Conservation (phyloP, 768 basidiomycete genomes). For the Lactarius deliciosus region DNA sequence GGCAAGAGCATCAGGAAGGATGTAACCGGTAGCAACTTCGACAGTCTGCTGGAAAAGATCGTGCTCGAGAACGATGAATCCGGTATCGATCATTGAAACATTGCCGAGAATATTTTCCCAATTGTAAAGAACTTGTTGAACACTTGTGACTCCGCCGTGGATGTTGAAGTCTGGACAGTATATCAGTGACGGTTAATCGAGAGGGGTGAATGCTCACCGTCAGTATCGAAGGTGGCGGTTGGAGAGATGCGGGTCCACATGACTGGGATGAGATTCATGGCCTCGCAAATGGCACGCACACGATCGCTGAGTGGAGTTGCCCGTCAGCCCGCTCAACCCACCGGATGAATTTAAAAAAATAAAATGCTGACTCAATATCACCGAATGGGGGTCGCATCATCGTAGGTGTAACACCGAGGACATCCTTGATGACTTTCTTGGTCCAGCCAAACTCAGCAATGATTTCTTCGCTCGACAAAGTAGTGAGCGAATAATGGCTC, state of each 20-base stretch:
- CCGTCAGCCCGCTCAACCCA: conserved; percentile 8
- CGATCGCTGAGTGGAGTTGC: conserved; percentile 56
- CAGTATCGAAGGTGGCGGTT: conserved; percentile 66
- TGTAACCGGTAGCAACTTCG: conserved; percentile 83
- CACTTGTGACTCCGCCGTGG: conserved; percentile 57
- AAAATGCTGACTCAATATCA: conserved; percentile 67
- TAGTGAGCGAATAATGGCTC: conserved; percentile 74
- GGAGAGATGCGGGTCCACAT: conserved; percentile 78
- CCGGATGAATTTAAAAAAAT: neutral
- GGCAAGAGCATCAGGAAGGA: conserved; percentile 77
- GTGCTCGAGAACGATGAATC: conserved; percentile 88
- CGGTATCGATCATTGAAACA: conserved; percentile 55
- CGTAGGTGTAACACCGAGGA: conserved; percentile 73
- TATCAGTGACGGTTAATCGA: conserved; percentile 17
- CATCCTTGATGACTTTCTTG: conserved; percentile 80
- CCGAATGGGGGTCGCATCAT: conserved; percentile 83
- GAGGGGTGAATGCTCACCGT: conserved; percentile 41
- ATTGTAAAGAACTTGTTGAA: conserved; percentile 61
- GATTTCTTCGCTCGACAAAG: conserved; percentile 72
- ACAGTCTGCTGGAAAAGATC: conserved; percentile 85
- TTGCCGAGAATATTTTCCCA: conserved; percentile 74
- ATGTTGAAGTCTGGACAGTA: conserved; percentile 70
- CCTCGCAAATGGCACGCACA: conserved; percentile 77
- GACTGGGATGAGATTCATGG: conserved; percentile 81
- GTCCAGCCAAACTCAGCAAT: conserved; percentile 90